phyloP scores from a whole-genome alignment of 2,329 filamentous ascomycete species.

The Aspergillus sp. region DNA sequence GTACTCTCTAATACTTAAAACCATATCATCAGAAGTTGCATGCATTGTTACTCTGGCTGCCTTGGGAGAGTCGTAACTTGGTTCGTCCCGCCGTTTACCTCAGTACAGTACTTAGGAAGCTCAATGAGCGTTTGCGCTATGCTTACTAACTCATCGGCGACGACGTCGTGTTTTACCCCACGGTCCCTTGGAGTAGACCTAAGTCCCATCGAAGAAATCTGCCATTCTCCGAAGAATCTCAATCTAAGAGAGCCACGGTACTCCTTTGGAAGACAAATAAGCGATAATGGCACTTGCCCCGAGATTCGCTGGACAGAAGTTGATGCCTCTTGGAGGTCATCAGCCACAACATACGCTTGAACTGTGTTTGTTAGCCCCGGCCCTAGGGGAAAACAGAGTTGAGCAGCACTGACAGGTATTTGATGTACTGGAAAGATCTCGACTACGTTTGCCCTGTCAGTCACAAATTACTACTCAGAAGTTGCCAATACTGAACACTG shows the following conservation, averaged over 20 bases:
- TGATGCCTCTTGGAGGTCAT: slow-evolving; percentile 21
- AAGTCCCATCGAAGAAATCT: no score
- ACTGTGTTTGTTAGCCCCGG: slow-evolving; percentile 31
- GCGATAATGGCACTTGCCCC: slow-evolving; percentile 58
- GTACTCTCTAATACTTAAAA: background rate
- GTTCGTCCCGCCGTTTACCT: no score
- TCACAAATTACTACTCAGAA: background rate
- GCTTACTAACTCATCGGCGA: no score
- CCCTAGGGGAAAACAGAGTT: no score
- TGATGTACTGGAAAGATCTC: slow-evolving; percentile 53
- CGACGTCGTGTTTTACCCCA: no score
- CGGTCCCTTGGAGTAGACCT: no score
- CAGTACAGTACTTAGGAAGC: no score
- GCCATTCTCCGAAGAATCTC: no score
- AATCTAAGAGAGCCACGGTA: no score
- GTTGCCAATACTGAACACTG: slow-evolving; percentile 20
- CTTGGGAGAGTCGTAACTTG: no score
- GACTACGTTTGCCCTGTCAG: slow-evolving; percentile 82
- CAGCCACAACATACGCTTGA: slow-evolving; percentile 38
- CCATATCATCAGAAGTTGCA: background rate
- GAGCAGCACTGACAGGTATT: background rate
- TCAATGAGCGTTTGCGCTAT: no score
- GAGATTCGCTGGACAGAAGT: slow-evolving; percentile 56
- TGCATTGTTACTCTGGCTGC: background rate
- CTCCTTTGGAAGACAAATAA: no score